Base-by-base conservation (phyloP, 2,329 filamentous ascomycete species). In the Tolypocladium ophioglossoides region DNA sequence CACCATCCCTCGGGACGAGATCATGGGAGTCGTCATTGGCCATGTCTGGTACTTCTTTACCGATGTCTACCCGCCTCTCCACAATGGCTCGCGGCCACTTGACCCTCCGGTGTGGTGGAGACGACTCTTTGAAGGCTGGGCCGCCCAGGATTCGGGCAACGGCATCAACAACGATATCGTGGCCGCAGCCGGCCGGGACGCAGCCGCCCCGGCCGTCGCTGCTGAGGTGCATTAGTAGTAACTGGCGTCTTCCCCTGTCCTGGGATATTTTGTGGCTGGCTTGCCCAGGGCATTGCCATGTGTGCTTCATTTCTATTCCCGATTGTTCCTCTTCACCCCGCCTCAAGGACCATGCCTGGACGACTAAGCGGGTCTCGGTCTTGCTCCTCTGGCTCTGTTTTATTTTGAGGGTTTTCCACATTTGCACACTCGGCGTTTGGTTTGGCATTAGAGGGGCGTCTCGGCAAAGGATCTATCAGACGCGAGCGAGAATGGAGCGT, bases 21-120 rank as follows among this genome's bases (percentile, higher is more conserved):
- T 99, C 58, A 90, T 95, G 74, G 94, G 94, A 4, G 90, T 96
- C 18, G 84, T 94, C 11, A 91, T 97, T 40, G 94, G 94, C 11
- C 94, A 99, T 71, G 79, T 97, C 41, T 97, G 91, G 87, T 99
- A 97, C 71, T 99, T 96, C 74, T 96, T 97, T 71, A 89, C 85
- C 56, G 94, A 99, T 68, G 91, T 99, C 18, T 99, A 96, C 70
- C 94, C 94, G 4, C 88, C 91, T 3, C 80, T 96, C 46, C 89
- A 96, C 71, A 84, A 87, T 58, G 90, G 90, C 20, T 85, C 87
- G 52, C 80, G 89, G 54, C 94, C 94, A 0, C 77, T 99, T 50
- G 92, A 96, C 63, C 92, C 94, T 39, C 94, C 94, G 0, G 74
- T 75, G 56, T 96, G 89, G 85, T 99, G 92, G 92, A 81, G 88